phyloP scores from a whole-genome alignment of 148 eudicot species.

The Chenopodium quinoa region DNA sequence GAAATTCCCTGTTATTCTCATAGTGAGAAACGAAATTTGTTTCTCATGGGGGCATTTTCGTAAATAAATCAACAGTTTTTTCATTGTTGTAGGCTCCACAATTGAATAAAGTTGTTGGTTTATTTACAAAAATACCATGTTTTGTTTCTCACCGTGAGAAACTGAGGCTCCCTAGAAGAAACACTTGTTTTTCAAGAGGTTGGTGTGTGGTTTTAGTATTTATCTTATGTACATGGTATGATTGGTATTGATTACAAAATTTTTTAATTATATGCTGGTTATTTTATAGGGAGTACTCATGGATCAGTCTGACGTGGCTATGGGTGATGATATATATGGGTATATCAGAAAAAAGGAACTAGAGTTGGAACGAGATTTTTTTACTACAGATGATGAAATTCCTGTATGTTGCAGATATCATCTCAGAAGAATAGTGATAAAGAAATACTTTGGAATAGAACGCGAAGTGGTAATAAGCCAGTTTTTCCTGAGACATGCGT shows the following conservation, averaged over 20 bases:
- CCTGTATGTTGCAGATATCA: background rate
- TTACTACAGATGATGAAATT: background rate
- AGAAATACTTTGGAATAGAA: background rate
- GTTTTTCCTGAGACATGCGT: background rate
- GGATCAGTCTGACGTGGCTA: too few relatives aligned
- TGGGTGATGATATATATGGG: too few relatives aligned
- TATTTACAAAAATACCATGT: too few relatives aligned
- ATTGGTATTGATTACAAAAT: background rate
- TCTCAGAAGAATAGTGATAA: slow-evolving; percentile 5
- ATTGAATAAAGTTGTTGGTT: too few relatives aligned
- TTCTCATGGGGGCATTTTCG: too few relatives aligned
- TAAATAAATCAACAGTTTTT: too few relatives aligned
- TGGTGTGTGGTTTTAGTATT: background rate
- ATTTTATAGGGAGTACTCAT: background rate
- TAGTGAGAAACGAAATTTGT: too few relatives aligned
- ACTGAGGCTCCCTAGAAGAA: too few relatives aligned
- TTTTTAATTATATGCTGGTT: background rate
- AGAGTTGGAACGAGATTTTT: background rate
- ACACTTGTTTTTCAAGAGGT: background rate
- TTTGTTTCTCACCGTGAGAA: too few relatives aligned
- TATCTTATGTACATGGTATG: background rate
- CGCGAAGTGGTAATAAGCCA: background rate
- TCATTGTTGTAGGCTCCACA: too few relatives aligned
- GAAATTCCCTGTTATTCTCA: too few relatives aligned
- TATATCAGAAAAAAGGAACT: too few relatives aligned